Base-by-base conservation (phyloP, 345 rosid species). In the Salix caprea region DNA sequence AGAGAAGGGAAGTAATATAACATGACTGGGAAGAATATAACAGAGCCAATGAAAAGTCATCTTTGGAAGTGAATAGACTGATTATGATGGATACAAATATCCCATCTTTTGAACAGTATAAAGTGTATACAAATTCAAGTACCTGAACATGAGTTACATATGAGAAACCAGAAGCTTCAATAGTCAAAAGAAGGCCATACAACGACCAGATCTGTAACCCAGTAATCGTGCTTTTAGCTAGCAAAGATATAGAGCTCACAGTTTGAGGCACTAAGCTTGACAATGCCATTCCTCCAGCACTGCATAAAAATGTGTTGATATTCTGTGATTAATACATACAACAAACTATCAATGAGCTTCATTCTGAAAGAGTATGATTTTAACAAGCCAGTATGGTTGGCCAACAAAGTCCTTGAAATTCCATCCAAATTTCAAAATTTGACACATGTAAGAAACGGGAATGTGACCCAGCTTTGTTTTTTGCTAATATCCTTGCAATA, bases 211-310 rank as follows among this genome's bases (percentile, higher is more conserved):
- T 84, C 79, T 93, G 97, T 69, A 95, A 88, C 76, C 86, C 87
- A 58, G 91, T 80, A 72, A 87, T 89, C 44, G 93, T 79, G 80
- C 89, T 89, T 90, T 90, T 95, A 50, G 99, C 93, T 78, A 95
- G 86, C 81, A 82, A 86, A 44, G 98, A 88, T 82, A 95, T 73
- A 65, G 97, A 87, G 83, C 86, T 90, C 81, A 95, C 99, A 74
- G 99, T 93, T 65, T 92, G 80, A 72, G 97, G 96, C 82, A 95
- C 98, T 80, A 95, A 85, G 83, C 91, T 87, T 71, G 99, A 91
- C 85, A 95, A 85, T 76, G 99, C 97, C 92, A 95, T 95, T 79
- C 97, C 99, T 84, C 99, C 99, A 76, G 97, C 99, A 86, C 99
- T 95, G 94, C 88, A 90, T 3, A 8, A 52, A 34, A 64, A 64